Conservation (phyloP, 306 rosid genomes). For the Betula pendula region DNA sequence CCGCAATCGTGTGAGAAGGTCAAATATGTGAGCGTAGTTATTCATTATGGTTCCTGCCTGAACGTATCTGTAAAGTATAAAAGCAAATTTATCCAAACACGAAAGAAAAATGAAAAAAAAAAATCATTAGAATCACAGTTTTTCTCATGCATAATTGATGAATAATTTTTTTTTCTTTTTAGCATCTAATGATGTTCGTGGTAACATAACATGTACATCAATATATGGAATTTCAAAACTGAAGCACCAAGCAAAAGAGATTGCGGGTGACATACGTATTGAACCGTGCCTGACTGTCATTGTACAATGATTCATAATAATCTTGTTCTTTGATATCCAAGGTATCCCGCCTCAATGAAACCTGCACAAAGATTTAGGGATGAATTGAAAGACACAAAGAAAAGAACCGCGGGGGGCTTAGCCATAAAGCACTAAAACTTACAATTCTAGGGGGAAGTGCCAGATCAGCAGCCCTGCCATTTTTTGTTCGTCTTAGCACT, state of each 20-base stretch:
- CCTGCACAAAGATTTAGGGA: slow-evolving; percentile 41
- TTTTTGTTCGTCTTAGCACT: slow-evolving; percentile 81
- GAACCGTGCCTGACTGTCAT: slow-evolving; percentile 79
- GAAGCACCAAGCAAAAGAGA: slow-evolving; percentile 7
- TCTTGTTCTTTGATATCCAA: slow-evolving; percentile 78
- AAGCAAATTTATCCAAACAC: slow-evolving; percentile 27
- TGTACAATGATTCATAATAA: slow-evolving; percentile 84
- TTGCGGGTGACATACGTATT: slow-evolving; percentile 60
- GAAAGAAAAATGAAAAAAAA: neutral
- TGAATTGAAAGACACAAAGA: slow-evolving; percentile 11
- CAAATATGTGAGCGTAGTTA: slow-evolving; percentile 94
- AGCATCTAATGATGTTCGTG: neutral
- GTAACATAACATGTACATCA: neutral
- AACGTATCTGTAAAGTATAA: slow-evolving; percentile 58
- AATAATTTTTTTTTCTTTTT: neutral
- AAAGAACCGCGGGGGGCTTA: neutral
- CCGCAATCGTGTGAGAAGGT: slow-evolving; percentile 84
- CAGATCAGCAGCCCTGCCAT: slow-evolving; percentile 91
- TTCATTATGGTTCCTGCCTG: slow-evolving; percentile 63
- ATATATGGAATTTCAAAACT: neutral
- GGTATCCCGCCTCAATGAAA: slow-evolving; percentile 72
- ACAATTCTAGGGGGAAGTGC: slow-evolving; percentile 96
- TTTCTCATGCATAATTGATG: neutral
- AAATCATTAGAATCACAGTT: neutral
- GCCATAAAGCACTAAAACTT: slow-evolving; percentile 38